Conservation (phyloP, 225 moss, liverwort and hornwort genomes). For the Straminergon stramineum region DNA sequence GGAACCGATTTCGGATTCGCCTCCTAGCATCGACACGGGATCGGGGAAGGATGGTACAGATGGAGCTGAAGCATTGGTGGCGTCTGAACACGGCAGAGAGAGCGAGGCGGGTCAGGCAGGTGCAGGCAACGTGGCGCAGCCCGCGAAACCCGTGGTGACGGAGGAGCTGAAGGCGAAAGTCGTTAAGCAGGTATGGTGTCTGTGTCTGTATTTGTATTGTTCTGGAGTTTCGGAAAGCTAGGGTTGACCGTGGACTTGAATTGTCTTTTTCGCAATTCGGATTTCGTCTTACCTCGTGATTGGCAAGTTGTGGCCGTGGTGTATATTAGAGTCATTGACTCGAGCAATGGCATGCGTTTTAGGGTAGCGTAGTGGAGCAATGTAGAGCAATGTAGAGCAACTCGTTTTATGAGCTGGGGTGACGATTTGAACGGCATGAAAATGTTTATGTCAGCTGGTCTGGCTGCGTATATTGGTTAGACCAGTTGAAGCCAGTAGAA, state of each 20-base stretch:
- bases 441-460: background rate
- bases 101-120: conserved; percentile 10
- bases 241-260: background rate
- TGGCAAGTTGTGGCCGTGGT: background rate
- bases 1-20: conserved; percentile 34
- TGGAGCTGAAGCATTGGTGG: background rate
- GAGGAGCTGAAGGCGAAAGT: conserved; percentile 95
- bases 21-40: conserved; percentile 9
- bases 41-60: conserved; percentile 7
- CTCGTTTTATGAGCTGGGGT: background rate
- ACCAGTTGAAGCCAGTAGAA: background rate
- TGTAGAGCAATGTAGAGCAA: no score
- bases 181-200: conserved; percentile 67
- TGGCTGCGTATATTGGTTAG: background rate
- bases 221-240: background rate
- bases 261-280: background rate
- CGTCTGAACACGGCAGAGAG: conserved; percentile 16
- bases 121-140: conserved; percentile 16
- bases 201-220: background rate
- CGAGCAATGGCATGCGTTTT: background rate
- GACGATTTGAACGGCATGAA: background rate
- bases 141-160: conserved; percentile 53
- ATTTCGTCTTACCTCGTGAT: background rate
- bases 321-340: background rate
- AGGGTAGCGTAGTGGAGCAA: background rate